Evolutionary conservation across 2,329 filamentous ascomycete genomes (phyloP).

Genomic region (Arthrocladium fulminans): DNA sequence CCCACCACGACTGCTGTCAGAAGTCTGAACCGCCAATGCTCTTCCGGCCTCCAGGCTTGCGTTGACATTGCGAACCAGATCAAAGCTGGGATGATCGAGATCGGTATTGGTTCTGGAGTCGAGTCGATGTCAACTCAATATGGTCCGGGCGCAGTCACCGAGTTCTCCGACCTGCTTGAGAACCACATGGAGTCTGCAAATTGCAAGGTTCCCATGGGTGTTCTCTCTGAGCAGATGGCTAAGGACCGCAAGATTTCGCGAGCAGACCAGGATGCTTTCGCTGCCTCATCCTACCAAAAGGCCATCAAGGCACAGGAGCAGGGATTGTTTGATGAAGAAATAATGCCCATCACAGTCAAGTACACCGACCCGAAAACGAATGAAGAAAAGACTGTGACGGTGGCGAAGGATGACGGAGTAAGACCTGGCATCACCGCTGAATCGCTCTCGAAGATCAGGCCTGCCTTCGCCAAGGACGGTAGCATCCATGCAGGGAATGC

Average conservation of each 20-base stretch:
- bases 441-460: constrained; percentile 79
- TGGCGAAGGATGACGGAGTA: constrained; percentile 79
- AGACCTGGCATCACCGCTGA: constrained; percentile 77
- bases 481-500: constrained; percentile 95
- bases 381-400: constrained; percentile 73
- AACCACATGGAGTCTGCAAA: constrained; percentile 72
- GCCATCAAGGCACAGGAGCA: constrained; percentile 73
- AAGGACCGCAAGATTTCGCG: constrained; percentile 68
- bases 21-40: constrained; percentile 89
- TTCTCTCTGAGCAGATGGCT: constrained; percentile 90
- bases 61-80: constrained; percentile 94
- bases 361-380: constrained; percentile 85
- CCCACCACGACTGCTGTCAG: constrained; percentile 76
- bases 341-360: constrained; percentile 75
- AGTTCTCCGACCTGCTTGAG: constrained; percentile 87
- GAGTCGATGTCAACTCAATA: constrained; percentile 95
- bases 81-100: constrained; percentile 81
- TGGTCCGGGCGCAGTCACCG: constrained; percentile 76
- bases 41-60: constrained; percentile 81
- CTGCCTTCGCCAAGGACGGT: constrained; percentile 85
- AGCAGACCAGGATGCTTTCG: constrained; percentile 77
- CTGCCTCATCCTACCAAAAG: constrained; percentile 86
- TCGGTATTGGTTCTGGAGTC: constrained; percentile 87
- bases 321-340: constrained; percentile 90
- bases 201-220: constrained; percentile 97